These are phyloP conservation scores for Calophaca sinica DNA, from an alignment of 306 rosid genomes.

Conservation along the genomic window DNA sequence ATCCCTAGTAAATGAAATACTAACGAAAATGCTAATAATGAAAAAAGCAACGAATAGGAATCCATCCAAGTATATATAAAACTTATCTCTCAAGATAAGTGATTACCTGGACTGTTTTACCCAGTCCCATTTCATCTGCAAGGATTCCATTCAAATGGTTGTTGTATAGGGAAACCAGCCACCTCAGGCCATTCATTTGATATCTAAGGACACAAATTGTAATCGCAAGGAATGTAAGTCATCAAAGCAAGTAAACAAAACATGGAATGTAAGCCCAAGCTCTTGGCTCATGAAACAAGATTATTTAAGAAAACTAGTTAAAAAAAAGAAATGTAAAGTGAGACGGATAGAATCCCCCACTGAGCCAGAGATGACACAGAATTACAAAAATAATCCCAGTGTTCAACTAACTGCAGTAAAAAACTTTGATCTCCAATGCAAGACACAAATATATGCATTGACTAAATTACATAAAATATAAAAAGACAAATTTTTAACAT, in stretches of 20 bases:
- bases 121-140: slow-evolving; percentile 99
- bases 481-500: slow-evolving; percentile 52
- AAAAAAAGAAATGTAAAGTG: slow-evolving; percentile 5
- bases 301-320: slow-evolving; percentile 18
- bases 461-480: slow-evolving; percentile 23
- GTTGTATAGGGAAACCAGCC: slow-evolving; percentile 96
- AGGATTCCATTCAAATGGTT: slow-evolving; percentile 99
- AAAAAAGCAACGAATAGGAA: background rate
- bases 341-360: slow-evolving; percentile 31
- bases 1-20: background rate
- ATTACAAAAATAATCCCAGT: slow-evolving; percentile 17
- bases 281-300: slow-evolving; percentile 30
- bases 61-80: slow-evolving; percentile 2
- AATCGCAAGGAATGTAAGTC: slow-evolving; percentile 45
- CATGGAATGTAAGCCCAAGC: slow-evolving; percentile 31
- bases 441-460: background rate
- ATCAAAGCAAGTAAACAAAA: background rate
- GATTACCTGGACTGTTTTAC: slow-evolving; percentile 97
- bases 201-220: slow-evolving; percentile 70
- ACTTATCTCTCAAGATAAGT: slow-evolving; percentile 32
- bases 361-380: slow-evolving; percentile 6
- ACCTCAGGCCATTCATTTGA: slow-evolving; percentile 98
- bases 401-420: slow-evolving; percentile 29
- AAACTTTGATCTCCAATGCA: slow-evolving; percentile 38
- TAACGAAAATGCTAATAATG: slow-evolving; percentile 1